A percentile compares a stretch with the other conserved stretches of the same genome.
Conservation (phyloP, 352 stramenopile species). For the Thalassiosira mediterranea region DNA sequence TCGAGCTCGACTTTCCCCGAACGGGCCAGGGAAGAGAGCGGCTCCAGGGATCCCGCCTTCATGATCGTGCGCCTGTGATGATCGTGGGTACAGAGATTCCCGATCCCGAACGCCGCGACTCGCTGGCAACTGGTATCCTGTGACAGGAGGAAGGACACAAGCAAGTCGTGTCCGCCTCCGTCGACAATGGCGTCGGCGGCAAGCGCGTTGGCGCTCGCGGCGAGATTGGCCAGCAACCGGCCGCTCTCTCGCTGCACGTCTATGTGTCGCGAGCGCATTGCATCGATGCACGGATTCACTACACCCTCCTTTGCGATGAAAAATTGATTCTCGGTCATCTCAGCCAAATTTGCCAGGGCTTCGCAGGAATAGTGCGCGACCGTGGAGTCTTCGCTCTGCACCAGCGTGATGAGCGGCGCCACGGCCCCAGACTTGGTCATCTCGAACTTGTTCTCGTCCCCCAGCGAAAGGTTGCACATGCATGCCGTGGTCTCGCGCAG, state of each 20-base stretch:
- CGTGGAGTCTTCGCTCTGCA: conserved; percentile 92
- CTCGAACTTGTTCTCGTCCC: conserved; percentile 97
- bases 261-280: conserved; percentile 95
- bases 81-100: conserved; percentile 91
- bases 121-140: conserved; percentile 93
- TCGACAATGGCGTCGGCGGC: conserved; percentile 92
- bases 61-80: conserved; percentile 91
- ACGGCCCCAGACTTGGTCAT: conserved; percentile 93
- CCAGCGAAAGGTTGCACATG: conserved; percentile 93
- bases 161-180: conserved; percentile 90
- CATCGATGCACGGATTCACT: conserved; percentile 90
- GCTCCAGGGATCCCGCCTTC: conserved; percentile 92
- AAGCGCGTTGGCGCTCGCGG: conserved; percentile 82
- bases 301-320: conserved; percentile 92
- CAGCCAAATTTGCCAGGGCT: conserved; percentile 93
- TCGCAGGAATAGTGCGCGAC: conserved; percentile 90
- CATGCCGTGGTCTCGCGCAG: conserved; percentile 92
- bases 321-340: conserved; percentile 94
- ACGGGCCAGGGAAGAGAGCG: conserved; percentile 91
- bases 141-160: conserved; percentile 94
- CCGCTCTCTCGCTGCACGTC: conserved; percentile 91
- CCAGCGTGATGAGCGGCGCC: conserved; percentile 88
- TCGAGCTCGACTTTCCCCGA: conserved; percentile 94
- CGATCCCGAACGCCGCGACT: conserved; percentile 92
- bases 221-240: conserved; percentile 91